Percentiles rank a stretch among this genome's conserved stretches.
Evolutionary conservation across 2,329 filamentous ascomycete species (phyloP).

Genomic region (Microascus cirrosus): DNA sequence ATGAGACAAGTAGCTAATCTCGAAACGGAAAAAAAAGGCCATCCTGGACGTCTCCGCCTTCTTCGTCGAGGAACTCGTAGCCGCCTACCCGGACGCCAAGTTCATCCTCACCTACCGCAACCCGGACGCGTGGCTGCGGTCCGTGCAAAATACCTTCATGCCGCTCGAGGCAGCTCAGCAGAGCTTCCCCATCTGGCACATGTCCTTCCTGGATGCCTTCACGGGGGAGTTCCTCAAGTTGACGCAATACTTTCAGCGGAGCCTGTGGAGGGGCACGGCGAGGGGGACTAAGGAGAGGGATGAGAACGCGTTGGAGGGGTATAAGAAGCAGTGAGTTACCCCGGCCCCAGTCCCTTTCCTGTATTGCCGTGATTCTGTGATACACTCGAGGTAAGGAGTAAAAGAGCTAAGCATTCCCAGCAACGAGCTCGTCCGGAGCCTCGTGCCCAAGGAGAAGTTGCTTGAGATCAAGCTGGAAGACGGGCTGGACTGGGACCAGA

Average conservation of each 20-base stretch:
- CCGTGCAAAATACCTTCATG: constrained; percentile 52
- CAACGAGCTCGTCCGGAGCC: constrained; percentile 12
- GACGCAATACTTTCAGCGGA: neutral
- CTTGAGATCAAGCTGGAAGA: constrained; percentile 19
- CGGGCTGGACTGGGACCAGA: constrained; percentile 22
- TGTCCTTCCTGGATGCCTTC: constrained; percentile 1
- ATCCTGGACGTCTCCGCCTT: constrained; percentile 31
- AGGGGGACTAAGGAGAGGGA: neutral
- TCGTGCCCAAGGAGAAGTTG: constrained; percentile 16
- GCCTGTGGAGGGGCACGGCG: constrained; percentile 1
- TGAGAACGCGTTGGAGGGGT: constrained; percentile 3
- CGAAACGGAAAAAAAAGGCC: neutral
- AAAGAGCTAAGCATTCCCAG: constrained; percentile 7
- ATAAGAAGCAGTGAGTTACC: constrained; percentile 4
- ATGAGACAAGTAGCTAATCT: neutral
- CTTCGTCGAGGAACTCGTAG: constrained; percentile 59
- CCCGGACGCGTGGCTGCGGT: constrained; percentile 50
- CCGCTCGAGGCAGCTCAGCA: neutral
- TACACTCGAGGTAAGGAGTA: neutral
- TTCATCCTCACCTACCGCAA: constrained; percentile 57
- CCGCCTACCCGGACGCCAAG: constrained; percentile 63
- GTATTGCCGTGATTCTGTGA: too few relatives aligned
- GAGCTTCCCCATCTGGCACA: constrained; percentile 1
- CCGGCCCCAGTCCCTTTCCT: too few relatives aligned
- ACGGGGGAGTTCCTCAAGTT: constrained; percentile 4